Percentiles rank a stretch among this genome's conserved stretches.
phyloP scores from a whole-genome alignment of 2,329 filamentous ascomycete genomes.

The Tolypocladium tundrense region DNA sequence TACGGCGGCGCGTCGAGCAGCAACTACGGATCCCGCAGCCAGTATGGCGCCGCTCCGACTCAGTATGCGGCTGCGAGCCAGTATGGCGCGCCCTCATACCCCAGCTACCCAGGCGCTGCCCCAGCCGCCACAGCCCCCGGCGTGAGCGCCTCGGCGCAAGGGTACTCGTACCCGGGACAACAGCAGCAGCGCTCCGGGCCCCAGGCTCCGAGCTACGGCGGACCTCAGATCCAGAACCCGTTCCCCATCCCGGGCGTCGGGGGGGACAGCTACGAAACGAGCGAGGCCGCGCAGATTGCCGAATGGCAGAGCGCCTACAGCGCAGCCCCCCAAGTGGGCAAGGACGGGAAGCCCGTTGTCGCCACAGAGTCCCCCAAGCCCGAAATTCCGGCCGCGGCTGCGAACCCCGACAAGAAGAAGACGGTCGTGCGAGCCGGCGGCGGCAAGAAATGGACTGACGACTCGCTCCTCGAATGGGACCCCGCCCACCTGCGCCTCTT shows the following conservation, averaged over 20 bases:
- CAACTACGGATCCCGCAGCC: not conserved
- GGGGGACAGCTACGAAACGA: slow-evolving; percentile 52
- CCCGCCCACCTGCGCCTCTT: slow-evolving; percentile 89
- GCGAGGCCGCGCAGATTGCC: slow-evolving; percentile 83
- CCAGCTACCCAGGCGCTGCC: slow-evolving; percentile 22
- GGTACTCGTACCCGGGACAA: slow-evolving; percentile 14
- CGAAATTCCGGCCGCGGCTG: slow-evolving; percentile 32
- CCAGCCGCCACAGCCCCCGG: slow-evolving; percentile 16
- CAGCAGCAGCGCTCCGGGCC: slow-evolving; percentile 20
- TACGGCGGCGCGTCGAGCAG: not conserved
- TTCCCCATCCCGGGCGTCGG: slow-evolving; percentile 54
- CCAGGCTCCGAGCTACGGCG: slow-evolving; percentile 26
- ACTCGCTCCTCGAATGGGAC: slow-evolving; percentile 87
- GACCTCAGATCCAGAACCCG: slow-evolving; percentile 69
- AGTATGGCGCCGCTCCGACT: not conserved
- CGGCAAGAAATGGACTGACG: slow-evolving; percentile 86
- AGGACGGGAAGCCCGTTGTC: slow-evolving; percentile 19
- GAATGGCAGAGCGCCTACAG: slow-evolving; percentile 91
- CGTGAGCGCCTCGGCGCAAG: slow-evolving; percentile 14
- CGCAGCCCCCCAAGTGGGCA: slow-evolving; percentile 18
- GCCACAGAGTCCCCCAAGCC: slow-evolving; percentile 16
- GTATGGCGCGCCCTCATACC: slow-evolving; percentile 7
- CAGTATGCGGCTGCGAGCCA: not conserved
- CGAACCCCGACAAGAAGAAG: slow-evolving; percentile 56
- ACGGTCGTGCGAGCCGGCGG: slow-evolving; percentile 85